Evolutionary conservation across 2,329 filamentous ascomycete genomes (phyloP).

Genomic region (Penicillium sp.): DNA sequence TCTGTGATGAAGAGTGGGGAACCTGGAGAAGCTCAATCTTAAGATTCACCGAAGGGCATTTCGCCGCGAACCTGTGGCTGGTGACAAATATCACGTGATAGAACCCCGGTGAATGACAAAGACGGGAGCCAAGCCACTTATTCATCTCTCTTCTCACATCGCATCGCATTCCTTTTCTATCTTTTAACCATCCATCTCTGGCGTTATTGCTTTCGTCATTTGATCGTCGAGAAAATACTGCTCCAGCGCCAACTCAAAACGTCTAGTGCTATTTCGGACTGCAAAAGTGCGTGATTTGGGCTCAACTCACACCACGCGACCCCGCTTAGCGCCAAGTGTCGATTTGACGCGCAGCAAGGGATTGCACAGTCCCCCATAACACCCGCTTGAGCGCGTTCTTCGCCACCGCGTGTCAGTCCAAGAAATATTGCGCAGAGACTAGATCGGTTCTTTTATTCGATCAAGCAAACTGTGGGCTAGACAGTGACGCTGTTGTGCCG

Average conservation of each 20-base stretch:
- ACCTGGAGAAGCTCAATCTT: conserved; percentile 22
- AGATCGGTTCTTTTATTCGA: conserved; percentile 20
- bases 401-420: conserved; percentile 10
- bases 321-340: conserved; percentile 27
- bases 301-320: conserved; percentile 23
- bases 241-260: neutral
- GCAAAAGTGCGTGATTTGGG: neutral
- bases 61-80: conserved; percentile 11
- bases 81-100: conserved; percentile 4
- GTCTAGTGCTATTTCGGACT: neutral
- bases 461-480: conserved; percentile 35
- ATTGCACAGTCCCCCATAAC: conserved; percentile 17
- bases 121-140: neutral
- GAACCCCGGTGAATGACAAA: conserved; percentile 1
- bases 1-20: conserved; percentile 23
- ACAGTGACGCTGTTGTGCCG: conserved; percentile 28
- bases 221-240: neutral
- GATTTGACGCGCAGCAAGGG: conserved; percentile 26
- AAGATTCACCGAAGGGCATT: conserved; percentile 8
- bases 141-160: conserved; percentile 2
- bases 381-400: conserved; percentile 14
- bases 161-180: neutral
- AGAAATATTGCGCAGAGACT: conserved; percentile 18
- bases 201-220: neutral
- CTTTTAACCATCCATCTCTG: neutral